Percentiles rank a stretch among this genome's conserved stretches.
These are phyloP conservation scores for Articulospora tetracladia DNA, from an alignment of 495 filamentous ascomycete species.

Conservation along the genomic window DNA sequence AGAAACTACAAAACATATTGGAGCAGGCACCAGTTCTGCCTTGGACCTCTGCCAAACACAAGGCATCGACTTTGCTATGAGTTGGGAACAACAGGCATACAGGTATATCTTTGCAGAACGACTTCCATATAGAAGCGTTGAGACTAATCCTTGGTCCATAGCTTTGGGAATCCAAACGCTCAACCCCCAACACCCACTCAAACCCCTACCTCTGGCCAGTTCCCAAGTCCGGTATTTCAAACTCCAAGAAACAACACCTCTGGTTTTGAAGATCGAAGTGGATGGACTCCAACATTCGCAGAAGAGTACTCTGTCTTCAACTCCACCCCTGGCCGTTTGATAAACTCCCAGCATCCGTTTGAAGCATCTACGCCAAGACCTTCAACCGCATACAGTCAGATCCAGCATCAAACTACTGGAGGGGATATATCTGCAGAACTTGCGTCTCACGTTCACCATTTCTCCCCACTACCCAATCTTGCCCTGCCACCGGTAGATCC, in stretches of 20 bases:
- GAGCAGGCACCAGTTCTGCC: constrained; percentile 19
- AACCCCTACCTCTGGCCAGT: constrained; percentile 62
- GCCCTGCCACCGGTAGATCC: constrained; percentile 54
- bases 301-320: constrained; percentile 57
- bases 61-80: constrained; percentile 55
- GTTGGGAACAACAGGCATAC: constrained; percentile 68
- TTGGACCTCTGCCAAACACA: constrained; percentile 12
- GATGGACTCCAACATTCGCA: constrained; percentile 53
- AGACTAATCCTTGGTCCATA: constrained; percentile 28
- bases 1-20: neutral
- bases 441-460: constrained; percentile 54
- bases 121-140: neutral
- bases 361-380: constrained; percentile 22
- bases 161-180: constrained; percentile 75
- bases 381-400: neutral
- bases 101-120: constrained; percentile 49
- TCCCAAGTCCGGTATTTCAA: constrained; percentile 60
- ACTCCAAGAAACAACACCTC: constrained; percentile 54
- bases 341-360: constrained; percentile 35
- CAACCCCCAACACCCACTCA: constrained; percentile 74
- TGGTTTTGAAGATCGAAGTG: constrained; percentile 42
- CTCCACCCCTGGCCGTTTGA: constrained; percentile 47
- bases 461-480: constrained; percentile 47
- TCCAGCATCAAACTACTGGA: constrained; percentile 13
- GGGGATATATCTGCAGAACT: constrained; percentile 39